Evolutionary conservation across 1,284 basidiomycete species (phyloP).

Genomic region (Naganishia sp.): DNA sequence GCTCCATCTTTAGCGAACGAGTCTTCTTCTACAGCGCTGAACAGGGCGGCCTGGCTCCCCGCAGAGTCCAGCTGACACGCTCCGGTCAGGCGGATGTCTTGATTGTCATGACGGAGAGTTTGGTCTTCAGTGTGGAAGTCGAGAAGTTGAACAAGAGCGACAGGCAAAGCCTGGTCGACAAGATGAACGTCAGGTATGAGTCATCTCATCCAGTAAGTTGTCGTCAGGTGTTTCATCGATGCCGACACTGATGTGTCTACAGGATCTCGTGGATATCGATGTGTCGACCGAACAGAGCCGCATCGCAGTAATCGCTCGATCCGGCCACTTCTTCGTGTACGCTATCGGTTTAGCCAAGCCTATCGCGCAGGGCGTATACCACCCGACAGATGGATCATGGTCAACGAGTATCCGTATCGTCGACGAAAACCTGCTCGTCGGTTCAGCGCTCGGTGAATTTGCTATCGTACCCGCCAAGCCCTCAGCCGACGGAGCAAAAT

Average conservation of each 20-base stretch:
- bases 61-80: conserved; percentile 3
- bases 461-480: neutral
- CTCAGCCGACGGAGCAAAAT: neutral
- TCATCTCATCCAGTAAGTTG: conserved; percentile 3
- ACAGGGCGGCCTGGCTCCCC: neutral
- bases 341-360: neutral
- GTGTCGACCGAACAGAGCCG: neutral
- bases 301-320: conserved; percentile 4
- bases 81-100: neutral
- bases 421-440: conserved; percentile 9
- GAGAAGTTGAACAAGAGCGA: neutral
- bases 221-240: neutral
- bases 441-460: conserved; percentile 20
- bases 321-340: conserved; percentile 14
- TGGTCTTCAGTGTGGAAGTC: conserved; percentile 3
- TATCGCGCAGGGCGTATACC: conserved; percentile 6
- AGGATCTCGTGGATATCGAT: conserved; percentile 21
- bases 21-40: conserved; percentile 1
- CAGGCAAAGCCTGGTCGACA: neutral
- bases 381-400: conserved; percentile 12
- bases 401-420: conserved; percentile 12
- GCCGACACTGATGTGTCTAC: neutral
- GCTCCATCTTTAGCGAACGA: neutral
- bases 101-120: conserved; percentile 11
- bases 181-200: conserved; percentile 12